A percentile compares a stretch with the other conserved stretches of the same genome.
Evolutionary conservation across 345 rosid genomes (phyloP).

Genomic region (Linum tenue): DNA sequence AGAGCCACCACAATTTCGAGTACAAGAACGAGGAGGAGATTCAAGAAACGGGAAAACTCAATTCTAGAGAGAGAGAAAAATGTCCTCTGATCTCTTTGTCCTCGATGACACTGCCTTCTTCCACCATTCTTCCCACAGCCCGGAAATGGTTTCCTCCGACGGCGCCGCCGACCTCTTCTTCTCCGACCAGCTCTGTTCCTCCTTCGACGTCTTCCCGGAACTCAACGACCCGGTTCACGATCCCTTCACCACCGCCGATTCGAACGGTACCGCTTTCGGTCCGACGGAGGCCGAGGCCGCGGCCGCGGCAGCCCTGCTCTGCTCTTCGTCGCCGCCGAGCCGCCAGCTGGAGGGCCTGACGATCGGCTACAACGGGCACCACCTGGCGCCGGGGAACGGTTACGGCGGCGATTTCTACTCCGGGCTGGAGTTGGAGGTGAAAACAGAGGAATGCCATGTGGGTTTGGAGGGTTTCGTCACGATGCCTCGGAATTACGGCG

Average conservation of each 20-base stretch:
- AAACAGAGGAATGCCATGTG: constrained; percentile 34
- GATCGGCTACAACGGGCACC: constrained; percentile 26
- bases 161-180: constrained; percentile 25
- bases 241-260: constrained; percentile 13
- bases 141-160: constrained; percentile 41
- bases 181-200: constrained; percentile 29
- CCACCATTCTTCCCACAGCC: constrained; percentile 20
- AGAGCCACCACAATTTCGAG: constrained; percentile 1
- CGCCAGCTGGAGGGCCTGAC: constrained; percentile 46
- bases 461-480: constrained; percentile 24
- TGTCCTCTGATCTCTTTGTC: constrained; percentile 55
- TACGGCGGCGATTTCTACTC: constrained; percentile 28
- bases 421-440: constrained; percentile 30
- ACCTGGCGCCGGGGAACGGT: constrained; percentile 13
- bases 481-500: constrained; percentile 39
- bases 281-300: background rate
- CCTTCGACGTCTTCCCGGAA: constrained; percentile 29
- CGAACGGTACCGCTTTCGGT: constrained; percentile 19
- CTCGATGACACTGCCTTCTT: constrained; percentile 29
- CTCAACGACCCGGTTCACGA: constrained; percentile 24
- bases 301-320: no score
- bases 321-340: constrained; percentile 55
- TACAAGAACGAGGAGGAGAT: background rate
- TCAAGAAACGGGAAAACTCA: background rate
- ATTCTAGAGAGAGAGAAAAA: background rate